These are phyloP conservation scores for Lactarius tabidus DNA, from an alignment of 768 basidiomycete genomes.

Conservation along the genomic window DNA sequence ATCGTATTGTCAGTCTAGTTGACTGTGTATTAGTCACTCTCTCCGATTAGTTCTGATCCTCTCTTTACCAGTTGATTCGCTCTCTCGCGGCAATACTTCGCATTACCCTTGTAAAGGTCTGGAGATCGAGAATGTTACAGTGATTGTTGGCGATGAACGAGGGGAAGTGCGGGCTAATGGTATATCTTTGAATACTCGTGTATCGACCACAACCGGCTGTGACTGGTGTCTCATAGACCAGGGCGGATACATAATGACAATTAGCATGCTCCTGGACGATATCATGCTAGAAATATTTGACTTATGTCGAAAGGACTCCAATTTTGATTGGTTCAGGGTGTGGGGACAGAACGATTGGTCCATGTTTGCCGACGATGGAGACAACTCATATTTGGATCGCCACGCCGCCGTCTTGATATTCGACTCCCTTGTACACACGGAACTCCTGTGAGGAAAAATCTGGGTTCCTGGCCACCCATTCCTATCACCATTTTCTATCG, in stretches of 20 bases:
- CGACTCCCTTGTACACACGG: constrained; percentile 1
- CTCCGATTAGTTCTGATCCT: not conserved
- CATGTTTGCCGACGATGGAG: constrained; percentile 3
- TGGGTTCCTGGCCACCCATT: constrained; percentile 2
- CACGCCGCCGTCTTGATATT: not conserved
- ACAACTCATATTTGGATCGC: not conserved
- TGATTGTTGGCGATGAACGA: too few species aligned
- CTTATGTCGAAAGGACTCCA: not conserved
- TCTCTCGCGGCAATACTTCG: not conserved
- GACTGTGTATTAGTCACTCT: not conserved
- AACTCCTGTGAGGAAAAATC: not conserved
- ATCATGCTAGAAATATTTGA: not conserved
- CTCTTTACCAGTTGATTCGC: not conserved
- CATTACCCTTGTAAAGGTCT: not conserved
- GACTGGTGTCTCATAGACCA: not conserved
- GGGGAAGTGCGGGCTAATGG: too few species aligned
- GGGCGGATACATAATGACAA: not conserved
- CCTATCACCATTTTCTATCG: not conserved
- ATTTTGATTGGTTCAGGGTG: not conserved
- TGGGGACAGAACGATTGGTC: not conserved
- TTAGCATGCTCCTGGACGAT: not conserved
- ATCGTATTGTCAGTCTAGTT: not conserved
- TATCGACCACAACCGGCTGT: not conserved
- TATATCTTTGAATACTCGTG: too few species aligned
- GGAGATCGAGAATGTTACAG: not conserved